Evolutionary conservation across 331 rosid genomes (phyloP).

Genomic region (Acacia concinna): DNA sequence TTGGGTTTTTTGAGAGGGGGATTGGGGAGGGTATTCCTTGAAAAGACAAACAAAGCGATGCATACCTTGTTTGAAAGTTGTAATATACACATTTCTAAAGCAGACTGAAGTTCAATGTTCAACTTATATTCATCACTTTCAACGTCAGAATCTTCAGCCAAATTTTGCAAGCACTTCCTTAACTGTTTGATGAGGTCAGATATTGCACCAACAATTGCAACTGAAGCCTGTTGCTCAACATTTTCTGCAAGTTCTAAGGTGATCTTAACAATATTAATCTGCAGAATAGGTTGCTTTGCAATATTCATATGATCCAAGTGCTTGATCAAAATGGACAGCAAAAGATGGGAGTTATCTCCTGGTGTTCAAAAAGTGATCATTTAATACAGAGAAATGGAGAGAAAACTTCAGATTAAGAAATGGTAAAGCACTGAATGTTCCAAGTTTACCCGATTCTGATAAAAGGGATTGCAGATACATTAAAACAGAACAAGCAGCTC

Average conservation of each 20-base stretch:
- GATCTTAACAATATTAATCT: slow-evolving; percentile 61
- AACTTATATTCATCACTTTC: slow-evolving; percentile 49
- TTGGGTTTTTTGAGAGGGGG: background rate
- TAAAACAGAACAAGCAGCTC: slow-evolving; percentile 73
- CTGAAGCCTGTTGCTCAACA: slow-evolving; percentile 69
- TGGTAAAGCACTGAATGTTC: slow-evolving; percentile 21
- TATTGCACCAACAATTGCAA: slow-evolving; percentile 74
- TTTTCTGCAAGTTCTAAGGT: slow-evolving; percentile 67
- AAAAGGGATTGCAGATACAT: slow-evolving; percentile 76
- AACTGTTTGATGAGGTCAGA: slow-evolving; percentile 84
- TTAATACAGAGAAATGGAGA: slow-evolving; percentile 28
- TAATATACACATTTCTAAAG: slow-evolving; percentile 73
- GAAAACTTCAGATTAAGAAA: slow-evolving; percentile 10
- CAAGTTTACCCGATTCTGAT: slow-evolving; percentile 75
- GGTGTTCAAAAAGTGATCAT: slow-evolving; percentile 40
- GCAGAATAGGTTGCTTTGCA: slow-evolving; percentile 66
- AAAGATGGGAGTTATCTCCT: slow-evolving; percentile 87
- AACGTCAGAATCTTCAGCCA: slow-evolving; percentile 52
- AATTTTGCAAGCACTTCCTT: slow-evolving; percentile 79
- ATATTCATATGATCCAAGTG: slow-evolving; percentile 96
- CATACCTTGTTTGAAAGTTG: slow-evolving; percentile 50
- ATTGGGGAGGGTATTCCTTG: background rate
- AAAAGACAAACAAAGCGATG: slow-evolving; percentile 19
- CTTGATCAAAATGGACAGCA: slow-evolving; percentile 84
- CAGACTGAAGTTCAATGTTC: slow-evolving; percentile 61